These are phyloP conservation scores for Clonostachys byssicola DNA, from an alignment of 2,329 filamentous ascomycete genomes.

Conservation along the genomic window DNA sequence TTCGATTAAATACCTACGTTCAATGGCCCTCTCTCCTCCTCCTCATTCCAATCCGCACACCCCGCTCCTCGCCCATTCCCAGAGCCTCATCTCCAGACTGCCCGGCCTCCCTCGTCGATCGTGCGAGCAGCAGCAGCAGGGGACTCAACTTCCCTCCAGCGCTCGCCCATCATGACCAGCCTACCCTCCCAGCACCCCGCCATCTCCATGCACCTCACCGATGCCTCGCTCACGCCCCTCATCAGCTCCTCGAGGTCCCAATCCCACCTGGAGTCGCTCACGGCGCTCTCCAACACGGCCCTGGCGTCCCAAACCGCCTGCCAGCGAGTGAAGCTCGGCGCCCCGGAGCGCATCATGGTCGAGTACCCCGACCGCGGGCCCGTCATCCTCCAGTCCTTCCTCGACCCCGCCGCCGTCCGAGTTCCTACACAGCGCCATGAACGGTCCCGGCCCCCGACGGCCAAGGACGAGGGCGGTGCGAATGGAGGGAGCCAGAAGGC, in stretches of 20 bases:
- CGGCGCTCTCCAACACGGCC: conserved; percentile 45
- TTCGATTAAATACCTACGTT: no score
- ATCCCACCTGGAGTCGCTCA: conserved; percentile 43
- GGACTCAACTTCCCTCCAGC: no score
- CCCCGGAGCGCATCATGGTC: conserved; percentile 53
- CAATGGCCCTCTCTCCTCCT: no score
- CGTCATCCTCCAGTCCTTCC: conserved; percentile 39
- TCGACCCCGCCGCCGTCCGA: conserved; percentile 26
- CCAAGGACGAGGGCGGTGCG: conserved; percentile 1
- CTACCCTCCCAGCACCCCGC: conserved; percentile 43
- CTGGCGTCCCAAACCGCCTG: conserved; percentile 49
- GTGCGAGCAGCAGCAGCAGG: no score
- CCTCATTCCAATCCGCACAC: no score
- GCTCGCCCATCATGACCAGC: conserved; percentile 21
- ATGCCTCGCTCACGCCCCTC: conserved; percentile 52
- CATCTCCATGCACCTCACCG: conserved; percentile 52
- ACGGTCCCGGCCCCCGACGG: not conserved
- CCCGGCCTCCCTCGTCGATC: no score
- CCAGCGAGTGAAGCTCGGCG: conserved; percentile 46
- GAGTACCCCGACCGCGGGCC: conserved; percentile 43
- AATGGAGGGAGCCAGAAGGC: not conserved
- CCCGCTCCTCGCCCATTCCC: no score
- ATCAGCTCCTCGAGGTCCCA: conserved; percentile 45
- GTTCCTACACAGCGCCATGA: not conserved
- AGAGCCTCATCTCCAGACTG: no score